A percentile compares a stretch with the other conserved stretches of the same genome.
Conservation (phyloP, 1,284 basidiomycete species). For the Rhodotorula sp. region DNA sequence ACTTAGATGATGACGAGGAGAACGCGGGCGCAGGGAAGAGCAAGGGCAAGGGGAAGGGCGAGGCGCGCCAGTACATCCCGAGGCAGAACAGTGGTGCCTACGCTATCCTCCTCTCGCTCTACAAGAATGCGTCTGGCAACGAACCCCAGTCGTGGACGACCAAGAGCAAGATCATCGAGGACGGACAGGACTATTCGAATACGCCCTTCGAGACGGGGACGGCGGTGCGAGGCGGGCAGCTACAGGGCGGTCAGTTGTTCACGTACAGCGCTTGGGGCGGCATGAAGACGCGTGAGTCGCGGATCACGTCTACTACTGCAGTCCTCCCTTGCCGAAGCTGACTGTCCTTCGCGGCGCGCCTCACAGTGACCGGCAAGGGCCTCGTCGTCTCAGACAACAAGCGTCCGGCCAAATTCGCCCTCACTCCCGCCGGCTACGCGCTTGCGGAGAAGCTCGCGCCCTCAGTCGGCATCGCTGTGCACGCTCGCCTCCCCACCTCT, state of each 20-base stretch:
- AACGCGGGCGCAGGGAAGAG: neutral
- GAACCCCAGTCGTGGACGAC: constrained; percentile 17
- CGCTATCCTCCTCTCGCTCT: constrained; percentile 35
- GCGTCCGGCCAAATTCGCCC: constrained; percentile 14
- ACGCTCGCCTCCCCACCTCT: constrained; percentile 3
- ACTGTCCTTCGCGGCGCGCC: neutral
- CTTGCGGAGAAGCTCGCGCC: constrained; percentile 31
- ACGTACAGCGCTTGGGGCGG: constrained; percentile 32
- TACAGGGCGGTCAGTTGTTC: neutral
- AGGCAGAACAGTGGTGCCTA: constrained; percentile 27
- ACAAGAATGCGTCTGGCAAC: constrained; percentile 19
- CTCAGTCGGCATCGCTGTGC: constrained; percentile 7
- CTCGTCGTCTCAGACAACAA: constrained; percentile 21
- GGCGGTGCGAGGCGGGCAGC: constrained; percentile 9
- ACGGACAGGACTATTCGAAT: constrained; percentile 6
- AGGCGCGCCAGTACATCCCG: constrained; percentile 34
- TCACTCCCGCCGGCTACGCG: constrained; percentile 27
- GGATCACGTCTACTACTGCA: too few species aligned
- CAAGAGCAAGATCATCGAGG: constrained; percentile 18
- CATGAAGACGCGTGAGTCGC: constrained; percentile 23
- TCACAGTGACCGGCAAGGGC: constrained; percentile 17
- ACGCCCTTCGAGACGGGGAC: constrained; percentile 26
- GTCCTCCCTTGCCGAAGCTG: too few species aligned
- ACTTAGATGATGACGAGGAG: neutral
- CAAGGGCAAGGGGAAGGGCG: constrained; percentile 3